Evolutionary conservation across 257 asterid genomes (phyloP).

Genomic region (Lycium barbarum): DNA sequence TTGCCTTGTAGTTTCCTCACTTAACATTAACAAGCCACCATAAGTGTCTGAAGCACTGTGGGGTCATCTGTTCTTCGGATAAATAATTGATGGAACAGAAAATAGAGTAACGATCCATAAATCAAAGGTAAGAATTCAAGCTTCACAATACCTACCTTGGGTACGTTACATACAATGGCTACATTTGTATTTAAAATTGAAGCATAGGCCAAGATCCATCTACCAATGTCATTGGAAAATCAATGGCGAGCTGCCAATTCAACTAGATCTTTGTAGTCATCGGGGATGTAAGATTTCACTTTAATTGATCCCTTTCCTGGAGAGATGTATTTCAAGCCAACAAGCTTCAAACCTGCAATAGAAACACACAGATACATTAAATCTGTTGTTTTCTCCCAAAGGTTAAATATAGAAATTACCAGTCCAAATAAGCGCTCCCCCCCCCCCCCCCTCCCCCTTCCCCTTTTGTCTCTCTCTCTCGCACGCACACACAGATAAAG

Average conservation of each 20-base stretch:
- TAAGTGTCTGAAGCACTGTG: neutral
- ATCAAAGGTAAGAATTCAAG: neutral
- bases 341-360: conserved; percentile 71
- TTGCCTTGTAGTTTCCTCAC: conserved; percentile 3
- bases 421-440: neutral
- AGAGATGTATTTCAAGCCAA: conserved; percentile 79
- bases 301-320: conserved; percentile 67
- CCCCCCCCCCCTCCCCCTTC: too few relatives aligned
- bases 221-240: conserved; percentile 19
- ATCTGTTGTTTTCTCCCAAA: neutral
- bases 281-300: conserved; percentile 65
- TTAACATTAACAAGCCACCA: neutral
- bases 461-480: neutral
- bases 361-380: conserved; percentile 8
- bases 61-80: neutral
- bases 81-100: neutral
- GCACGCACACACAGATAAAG: neutral
- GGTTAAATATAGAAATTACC: neutral
- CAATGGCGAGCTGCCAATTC: conserved; percentile 64
- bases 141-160: neutral
- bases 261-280: conserved; percentile 56
- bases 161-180: neutral
- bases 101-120: neutral
- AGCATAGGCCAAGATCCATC: conserved; percentile 13
- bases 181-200: neutral